A percentile compares a stretch with the other conserved stretches of the same genome.
These are phyloP conservation scores for Clavispora phyllophila DNA, from an alignment of 805 yeast species.

Conservation along the genomic window DNA sequence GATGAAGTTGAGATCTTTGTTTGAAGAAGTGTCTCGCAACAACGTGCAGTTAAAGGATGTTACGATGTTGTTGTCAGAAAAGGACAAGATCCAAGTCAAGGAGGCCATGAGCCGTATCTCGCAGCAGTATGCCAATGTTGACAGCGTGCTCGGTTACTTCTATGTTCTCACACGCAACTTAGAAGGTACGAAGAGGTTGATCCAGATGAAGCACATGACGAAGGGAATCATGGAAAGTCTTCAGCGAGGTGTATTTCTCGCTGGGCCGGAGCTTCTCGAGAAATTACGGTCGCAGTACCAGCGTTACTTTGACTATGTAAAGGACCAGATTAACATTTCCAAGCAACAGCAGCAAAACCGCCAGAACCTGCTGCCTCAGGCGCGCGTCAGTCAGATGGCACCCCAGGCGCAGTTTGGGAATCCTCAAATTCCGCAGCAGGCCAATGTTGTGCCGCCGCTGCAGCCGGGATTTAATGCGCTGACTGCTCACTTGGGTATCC, in stretches of 20 bases:
- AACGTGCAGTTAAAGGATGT: slow-evolving; percentile 65
- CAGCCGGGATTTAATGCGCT: slow-evolving; percentile 5
- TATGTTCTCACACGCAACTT: slow-evolving; percentile 69
- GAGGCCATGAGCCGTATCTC: slow-evolving; percentile 50
- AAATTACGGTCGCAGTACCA: slow-evolving; percentile 69
- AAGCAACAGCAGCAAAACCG: slow-evolving; percentile 25
- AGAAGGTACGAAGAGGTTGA: slow-evolving; percentile 69
- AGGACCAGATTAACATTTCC: slow-evolving; percentile 48
- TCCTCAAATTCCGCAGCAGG: slow-evolving; percentile 7
- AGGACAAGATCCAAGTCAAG: slow-evolving; percentile 58
- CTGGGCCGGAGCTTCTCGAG: slow-evolving; percentile 66
- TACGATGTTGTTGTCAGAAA: slow-evolving; percentile 53
- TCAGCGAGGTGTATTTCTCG: slow-evolving; percentile 59
- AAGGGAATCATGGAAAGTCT: slow-evolving; percentile 70
- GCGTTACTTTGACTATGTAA: slow-evolving; percentile 69
- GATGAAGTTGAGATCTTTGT: slow-evolving; percentile 53
- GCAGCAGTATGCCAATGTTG: slow-evolving; percentile 62
- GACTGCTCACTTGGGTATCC: background rate
- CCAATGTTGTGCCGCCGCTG: background rate
- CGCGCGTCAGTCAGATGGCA: slow-evolving; percentile 3
- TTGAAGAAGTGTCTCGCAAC: slow-evolving; percentile 63
- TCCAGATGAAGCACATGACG: slow-evolving; percentile 76
- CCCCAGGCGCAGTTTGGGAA: background rate
- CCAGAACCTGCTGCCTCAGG: slow-evolving; percentile 1
- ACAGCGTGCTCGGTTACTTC: slow-evolving; percentile 73